A percentile compares a stretch with the other conserved stretches of the same genome.
Evolutionary conservation across 495 filamentous ascomycete genomes (phyloP).

Genomic region (Aspergillus egyptiacus): DNA sequence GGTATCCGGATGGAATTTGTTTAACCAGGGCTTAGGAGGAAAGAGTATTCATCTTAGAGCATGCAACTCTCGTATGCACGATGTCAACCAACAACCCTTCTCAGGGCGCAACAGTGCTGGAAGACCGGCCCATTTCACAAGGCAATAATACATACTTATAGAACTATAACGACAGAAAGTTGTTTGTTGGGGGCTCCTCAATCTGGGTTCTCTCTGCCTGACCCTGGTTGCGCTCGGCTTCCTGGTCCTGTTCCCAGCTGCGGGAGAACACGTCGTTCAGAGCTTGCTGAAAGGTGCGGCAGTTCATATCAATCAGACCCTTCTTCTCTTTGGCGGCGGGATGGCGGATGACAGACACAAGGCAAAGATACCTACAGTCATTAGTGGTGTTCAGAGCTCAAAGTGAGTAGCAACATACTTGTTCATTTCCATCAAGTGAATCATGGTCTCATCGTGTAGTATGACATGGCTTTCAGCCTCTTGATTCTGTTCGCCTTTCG

Average conservation of each 20-base stretch:
- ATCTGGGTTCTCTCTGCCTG: slow-evolving; percentile 1
- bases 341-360: slow-evolving; percentile 72
- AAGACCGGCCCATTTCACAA: too few relatives aligned
- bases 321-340: slow-evolving; percentile 50
- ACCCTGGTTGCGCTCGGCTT: slow-evolving; percentile 6
- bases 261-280: slow-evolving; percentile 52
- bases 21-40: too few relatives aligned
- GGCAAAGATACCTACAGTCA: slow-evolving; percentile 50
- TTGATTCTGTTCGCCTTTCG: slow-evolving; percentile 58
- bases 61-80: too few relatives aligned
- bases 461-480: slow-evolving; percentile 77
- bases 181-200: slow-evolving; percentile 2
- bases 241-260: slow-evolving; percentile 38
- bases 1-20: too few relatives aligned
- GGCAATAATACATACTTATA: background rate
- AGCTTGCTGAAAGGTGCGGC: slow-evolving; percentile 54
- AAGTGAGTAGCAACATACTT: slow-evolving; percentile 49
- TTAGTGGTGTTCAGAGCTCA: slow-evolving; percentile 9
- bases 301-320: slow-evolving; percentile 56
- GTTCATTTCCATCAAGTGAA: slow-evolving; percentile 87
- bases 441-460: slow-evolving; percentile 70
- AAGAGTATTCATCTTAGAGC: too few relatives aligned
- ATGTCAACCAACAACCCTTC: too few relatives aligned
- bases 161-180: slow-evolving; percentile 2
- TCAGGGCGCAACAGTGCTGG: too few relatives aligned